Conservation (phyloP, 108 stramenopile species). For the Aureococcus anophagefferens region DNA sequence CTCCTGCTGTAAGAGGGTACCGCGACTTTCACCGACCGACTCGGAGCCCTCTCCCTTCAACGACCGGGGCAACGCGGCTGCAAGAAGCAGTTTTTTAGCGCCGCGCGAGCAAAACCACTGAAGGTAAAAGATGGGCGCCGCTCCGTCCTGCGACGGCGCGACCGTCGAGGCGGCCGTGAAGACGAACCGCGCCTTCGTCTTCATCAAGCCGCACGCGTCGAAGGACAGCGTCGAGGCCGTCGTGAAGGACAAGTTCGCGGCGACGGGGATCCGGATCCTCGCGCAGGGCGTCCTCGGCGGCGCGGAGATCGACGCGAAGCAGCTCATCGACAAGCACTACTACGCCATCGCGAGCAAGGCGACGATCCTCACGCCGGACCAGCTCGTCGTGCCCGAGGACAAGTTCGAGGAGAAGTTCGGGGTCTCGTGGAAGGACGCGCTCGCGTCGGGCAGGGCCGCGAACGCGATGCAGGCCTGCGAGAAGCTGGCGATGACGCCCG, state of each 20-base stretch:
- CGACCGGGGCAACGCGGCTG: too few relatives aligned
- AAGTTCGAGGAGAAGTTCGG: conserved; percentile 21
- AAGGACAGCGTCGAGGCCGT: conserved; percentile 5
- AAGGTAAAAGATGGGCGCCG: too few relatives aligned
- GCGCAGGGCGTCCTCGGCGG: conserved; percentile 14
- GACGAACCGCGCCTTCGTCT: conserved; percentile 23
- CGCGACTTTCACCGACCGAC: too few relatives aligned
- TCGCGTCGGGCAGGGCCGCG: conserved; percentile 9
- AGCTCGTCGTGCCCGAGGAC: conserved; percentile 22
- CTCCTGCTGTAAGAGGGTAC: too few relatives aligned
- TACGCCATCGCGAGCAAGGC: conserved; percentile 34
- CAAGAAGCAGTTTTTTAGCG: too few relatives aligned
- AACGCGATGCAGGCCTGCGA: conserved; percentile 29
- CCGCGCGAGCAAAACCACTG: too few relatives aligned
- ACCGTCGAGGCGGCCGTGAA: too few relatives aligned
- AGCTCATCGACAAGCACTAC: conserved; percentile 32
- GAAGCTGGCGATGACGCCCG: conserved; percentile 13
- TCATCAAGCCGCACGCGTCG: conserved; percentile 31
- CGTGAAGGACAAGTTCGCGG: conserved; percentile 7
- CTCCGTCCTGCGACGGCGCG: too few relatives aligned
- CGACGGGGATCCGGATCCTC: conserved; percentile 12
- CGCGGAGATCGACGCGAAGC: conserved; percentile 20
- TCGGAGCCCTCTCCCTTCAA: too few relatives aligned
- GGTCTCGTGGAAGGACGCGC: conserved; percentile 15
- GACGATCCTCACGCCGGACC: conserved; percentile 13